Evolutionary conservation across 805 yeast genomes (phyloP), one percentile per base, ranked within the genome.

Genomic region (Huiozyma naganishii): DNA sequence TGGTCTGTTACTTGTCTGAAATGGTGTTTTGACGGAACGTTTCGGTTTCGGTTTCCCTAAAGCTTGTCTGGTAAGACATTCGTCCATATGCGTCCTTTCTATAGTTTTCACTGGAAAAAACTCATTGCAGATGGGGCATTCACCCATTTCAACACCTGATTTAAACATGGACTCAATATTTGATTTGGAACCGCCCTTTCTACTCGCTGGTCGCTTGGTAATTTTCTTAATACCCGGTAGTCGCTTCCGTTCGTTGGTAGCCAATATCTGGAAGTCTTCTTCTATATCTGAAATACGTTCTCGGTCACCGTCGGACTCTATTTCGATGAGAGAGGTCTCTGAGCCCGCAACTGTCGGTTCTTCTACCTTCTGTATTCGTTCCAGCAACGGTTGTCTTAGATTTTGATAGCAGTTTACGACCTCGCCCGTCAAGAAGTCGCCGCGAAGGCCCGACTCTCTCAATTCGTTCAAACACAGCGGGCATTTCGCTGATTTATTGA

Each of bases 381-480:
- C 64, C 9, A 72, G 29, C 32, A 77, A 52, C 6, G 61, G 62
- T 2, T 61, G 53, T 48, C 83, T 61, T n/a, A 73, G 45, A 9
- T 59, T 55, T 11, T 55, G 59, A 59, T 73, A 79, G 58, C 83
- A 73, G 35, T 62, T 60, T 1, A 77, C 79, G 0, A 84, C 65
- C 49, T 85, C 94, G 54, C 83, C 95, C n/a, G 87, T 61, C 6
- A 80, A 63, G 34, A 77, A 71, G 38, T 81, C 84, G 50, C 83
- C 74, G 46, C 80, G 71, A 39, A 89, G 62, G 50, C 75, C 74
- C 40, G 89, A 77, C 48, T 84, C 89, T 55, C 78, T 74, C 29
- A 80, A 74, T 51, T 80, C 84, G 27, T 73, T 69, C 27, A 80
- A 72, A 59, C 97, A 89, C 41, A 84, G 63, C 0, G 97, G 96